phyloP scores from a whole-genome alignment of 495 filamentous ascomycete genomes.

The Annulohypoxylon maeteangense region DNA sequence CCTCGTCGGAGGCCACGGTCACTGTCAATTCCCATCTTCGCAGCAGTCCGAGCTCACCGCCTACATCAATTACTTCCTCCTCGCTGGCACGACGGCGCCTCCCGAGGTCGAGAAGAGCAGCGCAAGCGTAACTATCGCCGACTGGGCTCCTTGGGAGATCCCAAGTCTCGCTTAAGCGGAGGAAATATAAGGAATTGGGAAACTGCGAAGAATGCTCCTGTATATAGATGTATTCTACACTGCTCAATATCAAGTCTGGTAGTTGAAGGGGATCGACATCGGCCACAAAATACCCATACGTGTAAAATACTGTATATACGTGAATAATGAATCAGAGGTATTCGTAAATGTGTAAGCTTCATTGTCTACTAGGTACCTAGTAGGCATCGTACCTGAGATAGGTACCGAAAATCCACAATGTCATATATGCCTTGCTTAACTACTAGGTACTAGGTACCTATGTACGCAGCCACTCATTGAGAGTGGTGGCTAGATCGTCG shows the following conservation, averaged over 20 bases:
- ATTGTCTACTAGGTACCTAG: neutral
- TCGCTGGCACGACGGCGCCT: slow-evolving; percentile 50
- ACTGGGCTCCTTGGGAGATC: slow-evolving; percentile 57
- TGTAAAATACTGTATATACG: slow-evolving; percentile 18
- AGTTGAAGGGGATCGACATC: neutral
- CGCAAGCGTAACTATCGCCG: slow-evolving; percentile 46
- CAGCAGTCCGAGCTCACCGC: slow-evolving; percentile 62
- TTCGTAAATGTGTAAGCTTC: neutral
- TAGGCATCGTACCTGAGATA: too few relatives aligned
- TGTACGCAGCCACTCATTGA: slow-evolving; percentile 41
- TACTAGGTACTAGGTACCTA: neutral
- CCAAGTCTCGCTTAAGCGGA: slow-evolving; percentile 51
- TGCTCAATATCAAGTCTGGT: neutral
- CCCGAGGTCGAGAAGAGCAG: slow-evolving; percentile 55
- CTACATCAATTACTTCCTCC: slow-evolving; percentile 65
- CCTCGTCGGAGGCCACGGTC: slow-evolving; percentile 61
- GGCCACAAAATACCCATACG: neutral
- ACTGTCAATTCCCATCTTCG: slow-evolving; percentile 64
- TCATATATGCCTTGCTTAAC: too few relatives aligned
- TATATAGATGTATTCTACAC: slow-evolving; percentile 24
- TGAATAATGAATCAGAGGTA: neutral
- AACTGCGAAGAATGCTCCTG: slow-evolving; percentile 6
- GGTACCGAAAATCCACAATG: too few relatives aligned
- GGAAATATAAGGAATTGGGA: neutral
- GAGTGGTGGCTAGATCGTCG: slow-evolving; percentile 41